A percentile compares a stretch with the other conserved stretches of the same genome.
Evolutionary conservation across 2,329 filamentous ascomycete genomes (phyloP).

Genomic region (Ascochyta lentis): DNA sequence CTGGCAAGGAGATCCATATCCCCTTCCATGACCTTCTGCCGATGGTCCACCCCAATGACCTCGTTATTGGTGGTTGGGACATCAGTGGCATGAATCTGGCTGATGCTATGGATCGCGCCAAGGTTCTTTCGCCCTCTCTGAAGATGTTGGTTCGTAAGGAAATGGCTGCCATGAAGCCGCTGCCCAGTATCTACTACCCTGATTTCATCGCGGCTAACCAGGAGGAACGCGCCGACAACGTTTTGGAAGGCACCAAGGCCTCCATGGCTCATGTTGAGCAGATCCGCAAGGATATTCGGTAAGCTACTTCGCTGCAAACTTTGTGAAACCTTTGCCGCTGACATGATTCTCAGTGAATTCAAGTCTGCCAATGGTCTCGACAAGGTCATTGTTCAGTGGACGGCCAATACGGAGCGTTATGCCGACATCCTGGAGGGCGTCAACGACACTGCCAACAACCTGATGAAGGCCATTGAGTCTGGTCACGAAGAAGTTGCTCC

Average conservation of each 20-base stretch:
- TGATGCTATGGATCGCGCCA: conserved; percentile 92
- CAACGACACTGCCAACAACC: conserved; percentile 96
- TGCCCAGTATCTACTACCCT: conserved; percentile 97
- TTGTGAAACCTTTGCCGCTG: neutral
- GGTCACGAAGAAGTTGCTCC: conserved; percentile 93
- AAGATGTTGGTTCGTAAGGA: conserved; percentile 92
- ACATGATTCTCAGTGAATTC: conserved; percentile 67
- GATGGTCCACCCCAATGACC: conserved; percentile 96
- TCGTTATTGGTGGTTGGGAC: conserved; percentile 96
- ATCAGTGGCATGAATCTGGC: conserved; percentile 91
- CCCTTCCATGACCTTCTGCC: conserved; percentile 93
- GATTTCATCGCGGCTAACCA: conserved; percentile 99
- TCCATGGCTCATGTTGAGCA: conserved; percentile 88
- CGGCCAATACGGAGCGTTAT: conserved; percentile 97
- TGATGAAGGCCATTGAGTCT: conserved; percentile 83
- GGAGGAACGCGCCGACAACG: conserved; percentile 92
- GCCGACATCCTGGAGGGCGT: conserved; percentile 86
- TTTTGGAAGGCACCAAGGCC: conserved; percentile 83
- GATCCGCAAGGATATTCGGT: conserved; percentile 90
- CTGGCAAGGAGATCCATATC: conserved; percentile 89
- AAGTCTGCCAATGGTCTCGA: conserved; percentile 84
- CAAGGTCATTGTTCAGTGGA: conserved; percentile 98
- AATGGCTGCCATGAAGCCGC: conserved; percentile 85
- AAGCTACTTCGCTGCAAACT: conserved; percentile 34
- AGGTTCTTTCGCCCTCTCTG: conserved; percentile 92